Conservation (phyloP, 768 basidiomycete genomes). For the Pleurotus pulmonarius region DNA sequence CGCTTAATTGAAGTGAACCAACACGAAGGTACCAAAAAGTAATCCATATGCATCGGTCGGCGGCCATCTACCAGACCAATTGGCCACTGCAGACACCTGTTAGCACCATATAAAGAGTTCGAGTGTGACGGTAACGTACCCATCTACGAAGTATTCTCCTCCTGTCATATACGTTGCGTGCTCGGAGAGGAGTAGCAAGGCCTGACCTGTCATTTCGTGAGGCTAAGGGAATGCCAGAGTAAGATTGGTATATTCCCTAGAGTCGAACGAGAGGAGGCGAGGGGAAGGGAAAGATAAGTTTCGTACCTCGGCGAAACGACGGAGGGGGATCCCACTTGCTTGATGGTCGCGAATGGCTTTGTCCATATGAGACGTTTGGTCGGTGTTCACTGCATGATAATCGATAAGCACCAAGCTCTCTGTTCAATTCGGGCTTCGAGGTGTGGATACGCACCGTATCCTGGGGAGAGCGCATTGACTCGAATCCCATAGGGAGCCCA, state of each 20-base stretch:
- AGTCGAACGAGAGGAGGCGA: neutral
- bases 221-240: conserved; percentile 29
- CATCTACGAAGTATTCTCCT: conserved; percentile 52
- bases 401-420: no score
- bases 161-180: conserved; percentile 57
- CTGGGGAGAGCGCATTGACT: conserved; percentile 61
- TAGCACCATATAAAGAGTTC: no score
- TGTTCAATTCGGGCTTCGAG: neutral
- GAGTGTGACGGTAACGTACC: conserved; percentile 29
- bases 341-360: conserved; percentile 45
- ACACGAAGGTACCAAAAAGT: no score
- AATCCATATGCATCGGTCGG: no score
- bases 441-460: conserved; percentile 40
- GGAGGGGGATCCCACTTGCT: conserved; percentile 43
- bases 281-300: neutral
- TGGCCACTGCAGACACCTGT: no score
- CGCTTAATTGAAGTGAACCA: no score
- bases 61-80: no score
- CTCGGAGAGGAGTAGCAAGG: conserved; percentile 48
- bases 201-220: conserved; percentile 53
- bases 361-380: conserved; percentile 55
- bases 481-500: conserved; percentile 53
- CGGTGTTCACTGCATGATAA: conserved; percentile 44
- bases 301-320: conserved; percentile 52
- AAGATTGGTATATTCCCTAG: no score